Conservation (phyloP, 75 land plant genomes). For the Cunninghamia lanceolata region DNA sequence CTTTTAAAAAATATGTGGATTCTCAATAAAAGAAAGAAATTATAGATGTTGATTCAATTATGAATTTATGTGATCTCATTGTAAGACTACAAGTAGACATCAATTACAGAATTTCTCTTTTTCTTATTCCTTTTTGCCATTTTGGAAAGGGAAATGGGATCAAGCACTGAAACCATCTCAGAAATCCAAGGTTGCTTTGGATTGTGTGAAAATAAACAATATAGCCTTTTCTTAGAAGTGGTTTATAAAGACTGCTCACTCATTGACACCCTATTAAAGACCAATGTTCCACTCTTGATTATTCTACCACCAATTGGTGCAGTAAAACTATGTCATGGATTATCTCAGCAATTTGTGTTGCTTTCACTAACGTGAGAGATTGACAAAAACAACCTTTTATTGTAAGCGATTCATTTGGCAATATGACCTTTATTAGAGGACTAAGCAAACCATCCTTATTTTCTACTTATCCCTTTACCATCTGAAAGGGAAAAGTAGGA, state of each 20-base stretch:
- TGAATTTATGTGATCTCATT: not conserved
- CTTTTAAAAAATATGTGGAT: not conserved
- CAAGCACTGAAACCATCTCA: not conserved
- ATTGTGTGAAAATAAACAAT: not conserved
- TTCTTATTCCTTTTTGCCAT: not conserved
- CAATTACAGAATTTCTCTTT: not conserved
- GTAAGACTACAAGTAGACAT: not conserved
- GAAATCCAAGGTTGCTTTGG: not conserved
- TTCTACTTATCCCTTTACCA: not conserved
- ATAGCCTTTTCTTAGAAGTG: not conserved
- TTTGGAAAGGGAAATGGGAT: not conserved
- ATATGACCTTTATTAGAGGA: not conserved
- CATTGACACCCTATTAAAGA: not conserved
- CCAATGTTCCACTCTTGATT: too few relatives aligned
- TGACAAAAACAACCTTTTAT: not conserved
- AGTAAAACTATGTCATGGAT: not conserved
- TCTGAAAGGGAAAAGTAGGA: not conserved
- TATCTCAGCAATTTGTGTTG: not conserved
- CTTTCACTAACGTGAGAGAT: not conserved
- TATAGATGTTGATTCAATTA: not conserved
- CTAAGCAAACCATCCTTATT: not conserved
- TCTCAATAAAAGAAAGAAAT: not conserved
- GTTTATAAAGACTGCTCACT: not conserved
- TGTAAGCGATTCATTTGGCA: not conserved
- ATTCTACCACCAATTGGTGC: too few relatives aligned